These are phyloP conservation scores for Metschnikowia orientalis DNA, from an alignment of 805 yeast species.

Conservation along the genomic window DNA sequence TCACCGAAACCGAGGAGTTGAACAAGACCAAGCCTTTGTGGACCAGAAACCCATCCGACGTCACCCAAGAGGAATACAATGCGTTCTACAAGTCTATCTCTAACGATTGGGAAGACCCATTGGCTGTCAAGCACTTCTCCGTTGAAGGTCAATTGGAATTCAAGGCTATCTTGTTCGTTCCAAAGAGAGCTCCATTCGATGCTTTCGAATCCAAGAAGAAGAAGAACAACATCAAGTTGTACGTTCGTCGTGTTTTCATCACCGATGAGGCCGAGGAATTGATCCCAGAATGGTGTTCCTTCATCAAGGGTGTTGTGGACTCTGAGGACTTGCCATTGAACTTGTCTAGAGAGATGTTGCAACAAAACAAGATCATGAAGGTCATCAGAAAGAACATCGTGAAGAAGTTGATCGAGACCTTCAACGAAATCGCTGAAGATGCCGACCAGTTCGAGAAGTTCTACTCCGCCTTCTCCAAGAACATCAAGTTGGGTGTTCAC, in stretches of 20 bases:
- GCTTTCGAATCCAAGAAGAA: constrained; percentile 97
- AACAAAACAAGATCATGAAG: constrained; percentile 99
- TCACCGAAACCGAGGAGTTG: constrained; percentile 94
- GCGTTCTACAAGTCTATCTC: constrained; percentile 99
- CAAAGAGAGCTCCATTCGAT: constrained; percentile 99
- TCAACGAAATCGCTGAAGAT: constrained; percentile 99
- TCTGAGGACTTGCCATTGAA: constrained; percentile 99
- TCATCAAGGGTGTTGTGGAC: constrained; percentile 99
- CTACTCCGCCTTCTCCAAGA: constrained; percentile 97
- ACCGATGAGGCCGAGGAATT: constrained; percentile 99
- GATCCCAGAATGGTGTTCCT: constrained; percentile 97
- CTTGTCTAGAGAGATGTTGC: constrained; percentile 99
- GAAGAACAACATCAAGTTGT: constrained; percentile 97
- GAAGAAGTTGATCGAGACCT: constrained; percentile 96
- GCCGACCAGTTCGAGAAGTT: constrained; percentile 97
- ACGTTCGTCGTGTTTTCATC: constrained; percentile 98
- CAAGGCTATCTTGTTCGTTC: constrained; percentile 95
- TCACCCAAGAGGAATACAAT: constrained; percentile 96
- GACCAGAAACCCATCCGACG: constrained; percentile 98
- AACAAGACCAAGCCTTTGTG: constrained; percentile 99
- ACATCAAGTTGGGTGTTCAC: constrained; percentile 97
- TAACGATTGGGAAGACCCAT: constrained; percentile 99
- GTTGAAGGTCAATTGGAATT: constrained; percentile 99
- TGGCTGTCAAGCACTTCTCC: constrained; percentile 98
- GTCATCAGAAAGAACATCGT: constrained; percentile 98